Conservation (phyloP, 164 flowering plant species). For the Saururus chinensis region DNA sequence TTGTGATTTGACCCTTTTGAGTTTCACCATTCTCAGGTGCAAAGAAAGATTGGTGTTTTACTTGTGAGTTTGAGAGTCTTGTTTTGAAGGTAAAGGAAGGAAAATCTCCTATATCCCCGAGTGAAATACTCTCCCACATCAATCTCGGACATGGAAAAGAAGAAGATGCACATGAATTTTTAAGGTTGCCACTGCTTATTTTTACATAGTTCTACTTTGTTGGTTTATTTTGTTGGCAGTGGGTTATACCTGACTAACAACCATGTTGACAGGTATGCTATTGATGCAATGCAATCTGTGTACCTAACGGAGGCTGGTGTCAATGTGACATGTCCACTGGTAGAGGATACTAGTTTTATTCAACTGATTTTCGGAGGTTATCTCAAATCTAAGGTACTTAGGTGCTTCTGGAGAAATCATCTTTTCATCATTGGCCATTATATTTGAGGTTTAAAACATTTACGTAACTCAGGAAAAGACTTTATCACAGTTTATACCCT, state of each 20-base stretch:
- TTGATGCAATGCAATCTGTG: conserved; percentile 78
- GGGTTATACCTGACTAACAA: not conserved
- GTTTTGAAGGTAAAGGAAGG: conserved; percentile 59
- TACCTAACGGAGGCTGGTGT: conserved; percentile 60
- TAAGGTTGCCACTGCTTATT: conserved; percentile 34
- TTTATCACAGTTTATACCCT: too few species aligned
- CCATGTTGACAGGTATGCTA: conserved; percentile 49
- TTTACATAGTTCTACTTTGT: not conserved
- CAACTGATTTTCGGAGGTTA: conserved; percentile 93
- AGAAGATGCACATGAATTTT: conserved; percentile 93
- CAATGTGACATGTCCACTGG: conserved; percentile 20
- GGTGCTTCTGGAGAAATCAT: not conserved
- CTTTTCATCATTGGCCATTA: not conserved
- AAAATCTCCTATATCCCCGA: conserved; percentile 60
- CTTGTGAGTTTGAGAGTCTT: conserved; percentile 76
- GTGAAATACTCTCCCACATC: conserved; percentile 41
- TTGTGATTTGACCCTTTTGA: not conserved
- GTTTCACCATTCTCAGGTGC: conserved; percentile 33
- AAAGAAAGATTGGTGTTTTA: conserved; percentile 76
- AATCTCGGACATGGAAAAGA: conserved; percentile 43
- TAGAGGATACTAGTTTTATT: conserved; percentile 67
- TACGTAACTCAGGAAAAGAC: not conserved
- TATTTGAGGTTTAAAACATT: not conserved
- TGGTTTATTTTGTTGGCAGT: not conserved
- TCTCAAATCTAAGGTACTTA: conserved; percentile 75